Evolutionary conservation across 768 basidiomycete genomes (phyloP), one percentile per base, ranked within the genome.

Genomic region (Termitomyces bulborhizus): DNA sequence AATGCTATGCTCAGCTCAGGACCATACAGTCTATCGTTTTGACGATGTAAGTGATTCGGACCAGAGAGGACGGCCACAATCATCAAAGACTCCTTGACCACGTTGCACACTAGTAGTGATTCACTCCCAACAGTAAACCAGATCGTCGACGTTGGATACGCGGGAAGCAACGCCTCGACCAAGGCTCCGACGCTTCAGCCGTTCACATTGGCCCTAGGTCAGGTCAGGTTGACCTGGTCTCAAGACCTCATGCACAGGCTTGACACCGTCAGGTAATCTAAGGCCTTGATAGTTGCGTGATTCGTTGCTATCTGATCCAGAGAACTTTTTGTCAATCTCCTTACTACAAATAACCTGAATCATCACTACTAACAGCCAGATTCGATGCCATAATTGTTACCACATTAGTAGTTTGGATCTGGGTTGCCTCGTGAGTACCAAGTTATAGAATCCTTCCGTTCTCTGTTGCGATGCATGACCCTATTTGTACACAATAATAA

Each of bases 391-490:
- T n/a, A n/a, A n/a, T n/a, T n/a, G n/a, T n/a, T n/a, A n/a, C n/a
- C n/a, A n/a, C n/a, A n/a, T n/a, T n/a, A 18, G 39, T 13, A 40
- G 16, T 18, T 40, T 40, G 39, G 6, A 40, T n/a, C 37, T 5
- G 37, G 8, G 37, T n/a, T n/a, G n/a, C 8, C n/a, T 40, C 39
- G 18, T 37, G 36, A 40, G n/a, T 18, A 40, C 39, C 8, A 40
- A 31, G 21, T 16, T 11, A 46, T 16, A 31, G 8, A 41, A 54
- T 40, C 18, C 34, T 31, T 53, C 26, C 13, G 11, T 50, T 45
- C 21, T 53, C 44, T 51, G 31, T 8, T 55, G 24, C n/a, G 41
- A 41, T 58, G 47, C 31, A 53, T 41, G 41, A 41, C 24, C 54
- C 31, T 42, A 53, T 40, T 43, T 59, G 18, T 56, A 46, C 34